Percentiles rank a stretch among this genome's conserved stretches.
phyloP scores from a whole-genome alignment of 225 moss, liverwort and hornwort species.

The Bryoerythrophyllum caledonicum region DNA sequence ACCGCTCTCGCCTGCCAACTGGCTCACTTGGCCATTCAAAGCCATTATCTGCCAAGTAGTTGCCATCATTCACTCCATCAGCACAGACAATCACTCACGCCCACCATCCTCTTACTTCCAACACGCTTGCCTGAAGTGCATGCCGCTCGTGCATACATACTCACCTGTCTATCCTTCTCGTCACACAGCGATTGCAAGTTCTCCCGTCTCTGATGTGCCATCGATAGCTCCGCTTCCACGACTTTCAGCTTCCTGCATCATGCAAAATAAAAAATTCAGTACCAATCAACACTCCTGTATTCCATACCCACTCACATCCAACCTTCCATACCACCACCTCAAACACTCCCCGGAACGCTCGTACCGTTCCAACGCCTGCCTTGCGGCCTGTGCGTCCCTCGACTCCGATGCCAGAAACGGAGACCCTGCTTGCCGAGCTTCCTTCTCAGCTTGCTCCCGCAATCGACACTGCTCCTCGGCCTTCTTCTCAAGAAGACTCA shows the following conservation, averaged over 20 bases:
- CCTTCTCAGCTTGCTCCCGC: slow-evolving; percentile 48
- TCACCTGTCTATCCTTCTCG: slow-evolving; percentile 83
- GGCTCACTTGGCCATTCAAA: slow-evolving; percentile 49
- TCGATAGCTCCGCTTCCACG: slow-evolving; percentile 63
- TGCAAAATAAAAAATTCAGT: background rate
- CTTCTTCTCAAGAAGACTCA: slow-evolving; percentile 30
- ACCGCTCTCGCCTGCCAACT: slow-evolving; percentile 50
- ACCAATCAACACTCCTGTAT: background rate
- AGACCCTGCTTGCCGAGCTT: slow-evolving; percentile 27
- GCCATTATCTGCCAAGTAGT: slow-evolving; percentile 53
- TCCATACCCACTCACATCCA: background rate
- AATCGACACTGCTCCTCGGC: slow-evolving; percentile 32
- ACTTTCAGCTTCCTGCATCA: slow-evolving; percentile 48
- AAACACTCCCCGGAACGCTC: background rate
- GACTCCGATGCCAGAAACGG: slow-evolving; percentile 21
- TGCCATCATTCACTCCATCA: slow-evolving; percentile 18
- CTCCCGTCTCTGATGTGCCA: slow-evolving; percentile 55
- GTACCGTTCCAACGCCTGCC: slow-evolving; percentile 38
- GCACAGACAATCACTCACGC: background rate
- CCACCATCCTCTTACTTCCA: background rate
- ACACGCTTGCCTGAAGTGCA: background rate
- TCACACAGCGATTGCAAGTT: slow-evolving; percentile 70
- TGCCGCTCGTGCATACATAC: background rate
- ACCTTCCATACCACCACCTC: background rate
- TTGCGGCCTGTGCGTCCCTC: slow-evolving; percentile 30